Conservation (phyloP, 176 grass and related monocot genomes). For the Musa acuminata region DNA sequence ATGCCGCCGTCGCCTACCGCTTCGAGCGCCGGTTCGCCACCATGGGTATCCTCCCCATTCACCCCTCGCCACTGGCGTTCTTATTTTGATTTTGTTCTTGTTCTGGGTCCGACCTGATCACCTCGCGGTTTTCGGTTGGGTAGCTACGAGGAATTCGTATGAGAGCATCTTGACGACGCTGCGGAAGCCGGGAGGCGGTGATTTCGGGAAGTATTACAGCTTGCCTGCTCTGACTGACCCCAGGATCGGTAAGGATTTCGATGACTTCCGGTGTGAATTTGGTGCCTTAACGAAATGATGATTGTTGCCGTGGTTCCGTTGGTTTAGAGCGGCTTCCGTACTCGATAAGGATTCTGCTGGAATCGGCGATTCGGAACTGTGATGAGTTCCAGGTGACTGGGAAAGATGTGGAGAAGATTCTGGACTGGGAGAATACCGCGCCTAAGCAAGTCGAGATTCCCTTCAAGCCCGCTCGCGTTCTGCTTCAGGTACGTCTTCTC, state of each 20-base stretch:
- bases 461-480: slow-evolving; percentile 90
- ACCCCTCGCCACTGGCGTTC: background rate
- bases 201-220: slow-evolving; percentile 94
- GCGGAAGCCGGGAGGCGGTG: slow-evolving; percentile 46
- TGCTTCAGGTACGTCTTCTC: slow-evolving; percentile 55
- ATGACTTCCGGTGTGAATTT: background rate
- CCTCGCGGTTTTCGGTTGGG: background rate
- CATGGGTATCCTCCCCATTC: slow-evolving; percentile 32
- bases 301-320: background rate
- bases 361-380: slow-evolving; percentile 92
- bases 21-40: slow-evolving; percentile 80
- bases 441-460: slow-evolving; percentile 90
- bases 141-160: slow-evolving; percentile 70
- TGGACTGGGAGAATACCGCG: slow-evolving; percentile 82
- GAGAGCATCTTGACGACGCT: slow-evolving; percentile 68
- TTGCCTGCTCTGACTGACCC: slow-evolving; percentile 71
- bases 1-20: slow-evolving; percentile 34
- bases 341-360: slow-evolving; percentile 86
- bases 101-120: slow-evolving; percentile 2
- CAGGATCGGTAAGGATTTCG: slow-evolving; percentile 46
- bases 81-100: background rate
- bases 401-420: slow-evolving; percentile 90
- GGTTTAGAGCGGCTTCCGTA: slow-evolving; percentile 73
- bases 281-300: background rate
- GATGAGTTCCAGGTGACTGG: slow-evolving; percentile 90